Conservation (phyloP, 129 eudicot species). For the Saussurea involucrata region DNA sequence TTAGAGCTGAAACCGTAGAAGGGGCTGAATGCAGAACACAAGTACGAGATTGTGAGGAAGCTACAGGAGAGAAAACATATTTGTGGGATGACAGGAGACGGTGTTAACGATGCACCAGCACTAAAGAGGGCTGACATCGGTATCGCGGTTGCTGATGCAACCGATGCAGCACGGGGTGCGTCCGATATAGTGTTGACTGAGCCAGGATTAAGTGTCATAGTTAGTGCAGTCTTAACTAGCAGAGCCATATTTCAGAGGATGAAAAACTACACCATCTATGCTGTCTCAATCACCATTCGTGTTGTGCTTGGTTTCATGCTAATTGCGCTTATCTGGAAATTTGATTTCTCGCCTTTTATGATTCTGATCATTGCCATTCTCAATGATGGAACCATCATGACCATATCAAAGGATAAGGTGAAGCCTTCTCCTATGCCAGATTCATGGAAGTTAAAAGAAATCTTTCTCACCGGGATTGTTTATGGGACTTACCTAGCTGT, state of each 20-base stretch:
- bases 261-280: constrained; percentile 92
- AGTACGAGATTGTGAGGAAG: constrained; percentile 86
- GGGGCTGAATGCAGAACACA: constrained; percentile 61
- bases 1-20: background rate
- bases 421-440: constrained; percentile 87
- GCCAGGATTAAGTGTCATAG: constrained; percentile 80
- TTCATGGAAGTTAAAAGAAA: constrained; percentile 84
- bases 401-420: constrained; percentile 85
- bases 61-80: constrained; percentile 81
- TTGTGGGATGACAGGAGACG: constrained; percentile 95
- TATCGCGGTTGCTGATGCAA: constrained; percentile 88
- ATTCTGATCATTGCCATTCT: constrained; percentile 79
- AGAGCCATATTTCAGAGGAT: constrained; percentile 89
- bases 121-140: constrained; percentile 84
- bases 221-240: constrained; percentile 78
- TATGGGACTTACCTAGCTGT: constrained; percentile 76
- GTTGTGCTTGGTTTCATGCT: constrained; percentile 86
- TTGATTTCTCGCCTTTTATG: constrained; percentile 91
- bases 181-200: constrained; percentile 83
- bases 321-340: constrained; percentile 79
- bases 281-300: constrained; percentile 88
- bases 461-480: constrained; percentile 78
- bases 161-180: constrained; percentile 88
- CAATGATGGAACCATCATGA: constrained; percentile 93
- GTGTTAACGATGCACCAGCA: constrained; percentile 93